phyloP scores from a whole-genome alignment of 352 stramenopile genomes.

The Phytophthora europaea region DNA sequence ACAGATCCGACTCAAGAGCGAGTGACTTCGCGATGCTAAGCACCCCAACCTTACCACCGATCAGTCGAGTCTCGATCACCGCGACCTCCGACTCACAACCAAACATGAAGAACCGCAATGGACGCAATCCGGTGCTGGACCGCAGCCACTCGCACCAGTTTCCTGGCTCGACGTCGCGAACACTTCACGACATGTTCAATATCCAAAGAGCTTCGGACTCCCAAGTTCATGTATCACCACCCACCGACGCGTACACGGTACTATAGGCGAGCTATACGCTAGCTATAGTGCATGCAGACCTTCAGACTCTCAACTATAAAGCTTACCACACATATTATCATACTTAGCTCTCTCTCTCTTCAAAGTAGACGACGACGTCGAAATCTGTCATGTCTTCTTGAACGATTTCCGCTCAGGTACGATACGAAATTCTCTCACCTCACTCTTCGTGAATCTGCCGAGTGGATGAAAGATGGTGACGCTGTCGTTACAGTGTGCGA shows the following conservation, averaged over 20 bases:
- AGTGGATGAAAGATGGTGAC: no score
- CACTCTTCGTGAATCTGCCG: no score
- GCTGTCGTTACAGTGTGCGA: no score
- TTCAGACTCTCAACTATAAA: conserved; percentile 7
- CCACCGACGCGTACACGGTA: conserved; percentile 30
- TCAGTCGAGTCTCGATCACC: conserved; percentile 11
- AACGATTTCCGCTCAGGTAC: not conserved
- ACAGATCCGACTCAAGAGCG: conserved; percentile 25
- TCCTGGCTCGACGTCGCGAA: conserved; percentile 32
- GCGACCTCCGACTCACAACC: conserved; percentile 13
- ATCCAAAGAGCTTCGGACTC: conserved; percentile 26
- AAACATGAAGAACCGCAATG: conserved; percentile 15
- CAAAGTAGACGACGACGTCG: no score
- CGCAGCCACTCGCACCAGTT: conserved; percentile 36
- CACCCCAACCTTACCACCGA: conserved; percentile 10
- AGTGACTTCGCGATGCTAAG: conserved; percentile 40
- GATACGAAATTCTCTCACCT: not conserved
- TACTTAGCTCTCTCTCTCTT: no score
- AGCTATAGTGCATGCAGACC: not conserved
- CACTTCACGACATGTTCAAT: conserved; percentile 43
- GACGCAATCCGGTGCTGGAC: conserved; percentile 20
- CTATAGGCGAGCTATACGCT: no score
- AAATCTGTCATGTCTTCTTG: not conserved
- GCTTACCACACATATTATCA: not conserved
- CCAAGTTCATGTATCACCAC: conserved; percentile 15